Conservation (phyloP, 139 green algal species). For the Micractinium sp. region DNA sequence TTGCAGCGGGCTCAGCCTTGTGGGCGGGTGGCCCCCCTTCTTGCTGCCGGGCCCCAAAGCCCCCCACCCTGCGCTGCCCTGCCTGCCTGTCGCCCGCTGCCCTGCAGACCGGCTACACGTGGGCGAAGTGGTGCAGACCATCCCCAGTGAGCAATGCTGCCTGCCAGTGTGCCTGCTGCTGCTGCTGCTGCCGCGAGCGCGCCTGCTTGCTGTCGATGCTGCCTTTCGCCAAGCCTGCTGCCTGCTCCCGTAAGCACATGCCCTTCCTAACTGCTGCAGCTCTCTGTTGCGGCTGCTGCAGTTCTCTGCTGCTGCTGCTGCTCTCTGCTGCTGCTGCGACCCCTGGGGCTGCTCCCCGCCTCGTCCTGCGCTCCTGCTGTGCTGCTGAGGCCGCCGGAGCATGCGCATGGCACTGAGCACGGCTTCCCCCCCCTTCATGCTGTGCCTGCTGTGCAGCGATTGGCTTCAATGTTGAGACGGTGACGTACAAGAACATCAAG, state of each 20-base stretch:
- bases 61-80: neutral
- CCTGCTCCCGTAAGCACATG: no score
- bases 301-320: neutral
- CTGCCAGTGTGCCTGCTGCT: neutral
- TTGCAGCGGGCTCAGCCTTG: neutral
- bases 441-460: conserved; percentile 82
- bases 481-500: conserved; percentile 99
- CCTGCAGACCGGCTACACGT: conserved; percentile 93
- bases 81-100: neutral
- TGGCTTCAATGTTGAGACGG: conserved; percentile 99
- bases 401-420: no score
- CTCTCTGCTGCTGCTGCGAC: neutral
- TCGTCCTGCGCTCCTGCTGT: no score
- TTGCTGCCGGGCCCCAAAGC: no score
- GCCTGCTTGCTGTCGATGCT: neutral
- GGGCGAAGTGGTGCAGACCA: conserved; percentile 98
- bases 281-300: neutral
- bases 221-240: neutral
- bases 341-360: no score
- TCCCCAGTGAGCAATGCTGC: conserved; percentile 86
- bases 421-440: neutral
- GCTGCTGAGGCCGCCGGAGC: no score
- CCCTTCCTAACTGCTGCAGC: neutral
- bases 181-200: neutral
- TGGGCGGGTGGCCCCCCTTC: no score